These are phyloP conservation scores for Ceratocystis diversiconidia DNA, from an alignment of 2,329 filamentous ascomycete species.

Conservation along the genomic window DNA sequence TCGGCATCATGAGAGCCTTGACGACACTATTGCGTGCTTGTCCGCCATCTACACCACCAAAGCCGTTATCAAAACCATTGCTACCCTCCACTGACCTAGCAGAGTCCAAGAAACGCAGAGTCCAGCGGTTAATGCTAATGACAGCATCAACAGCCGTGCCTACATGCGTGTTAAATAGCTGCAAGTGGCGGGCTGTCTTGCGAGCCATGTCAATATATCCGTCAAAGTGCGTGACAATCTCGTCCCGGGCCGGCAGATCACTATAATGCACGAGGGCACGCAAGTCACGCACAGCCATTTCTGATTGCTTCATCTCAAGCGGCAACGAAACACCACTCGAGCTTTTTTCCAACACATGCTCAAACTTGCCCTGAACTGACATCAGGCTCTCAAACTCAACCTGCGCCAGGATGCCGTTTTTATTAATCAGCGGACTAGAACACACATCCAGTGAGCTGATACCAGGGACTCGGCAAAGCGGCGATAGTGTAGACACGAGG, in stretches of 20 bases:
- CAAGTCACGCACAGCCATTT: slow-evolving; percentile 59
- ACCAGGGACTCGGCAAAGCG: slow-evolving; percentile 57
- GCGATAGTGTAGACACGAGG: slow-evolving; percentile 47
- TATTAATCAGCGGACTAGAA: slow-evolving; percentile 18
- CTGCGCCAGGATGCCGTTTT: slow-evolving; percentile 21
- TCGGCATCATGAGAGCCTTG: slow-evolving; percentile 13
- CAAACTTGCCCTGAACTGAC: slow-evolving; percentile 59
- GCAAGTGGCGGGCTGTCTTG: slow-evolving; percentile 50
- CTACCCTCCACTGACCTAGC: slow-evolving; percentile 27
- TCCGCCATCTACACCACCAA: slow-evolving; percentile 27
- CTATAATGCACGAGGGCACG: slow-evolving; percentile 59
- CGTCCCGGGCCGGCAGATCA: slow-evolving; percentile 49
- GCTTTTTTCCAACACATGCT: slow-evolving; percentile 56
- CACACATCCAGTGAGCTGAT: slow-evolving; percentile 28
- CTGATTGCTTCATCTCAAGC: slow-evolving; percentile 64
- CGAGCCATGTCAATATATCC: slow-evolving; percentile 58
- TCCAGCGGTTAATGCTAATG: slow-evolving; percentile 63
- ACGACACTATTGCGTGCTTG: slow-evolving; percentile 5
- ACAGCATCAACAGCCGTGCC: slow-evolving; percentile 60
- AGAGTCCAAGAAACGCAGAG: slow-evolving; percentile 51
- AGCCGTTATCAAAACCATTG: slow-evolving; percentile 5
- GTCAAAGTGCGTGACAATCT: slow-evolving; percentile 62
- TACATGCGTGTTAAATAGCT: slow-evolving; percentile 63
- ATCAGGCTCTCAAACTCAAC: slow-evolving; percentile 65
- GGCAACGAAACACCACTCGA: slow-evolving; percentile 53